Evolutionary conservation across 768 basidiomycete genomes (phyloP).

Genomic region (Hysterangium stoloniferum): DNA sequence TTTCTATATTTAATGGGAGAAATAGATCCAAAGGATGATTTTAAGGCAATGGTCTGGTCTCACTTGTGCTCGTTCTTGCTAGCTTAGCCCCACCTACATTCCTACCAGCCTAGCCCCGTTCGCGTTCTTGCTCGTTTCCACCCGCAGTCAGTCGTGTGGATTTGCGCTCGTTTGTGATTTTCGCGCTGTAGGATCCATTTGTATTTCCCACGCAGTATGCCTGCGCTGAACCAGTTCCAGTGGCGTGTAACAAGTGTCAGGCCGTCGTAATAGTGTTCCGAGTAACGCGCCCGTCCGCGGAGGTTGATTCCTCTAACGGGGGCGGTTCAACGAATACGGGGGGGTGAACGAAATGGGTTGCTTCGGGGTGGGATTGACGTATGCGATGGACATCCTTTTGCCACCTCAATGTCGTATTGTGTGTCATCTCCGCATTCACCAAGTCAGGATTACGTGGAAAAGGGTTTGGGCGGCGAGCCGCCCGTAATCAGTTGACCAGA

Average conservation of each 20-base stretch:
- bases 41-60: too few relatives aligned
- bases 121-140: too few relatives aligned
- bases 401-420: constrained; percentile 67
- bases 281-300: constrained; percentile 63
- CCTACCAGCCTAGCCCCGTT: too few relatives aligned
- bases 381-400: constrained; percentile 61
- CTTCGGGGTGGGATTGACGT: constrained; percentile 59
- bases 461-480: constrained; percentile 84
- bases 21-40: too few relatives aligned
- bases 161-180: too few relatives aligned
- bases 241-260: constrained; percentile 87
- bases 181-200: too few relatives aligned
- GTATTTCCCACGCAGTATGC: constrained; percentile 85
- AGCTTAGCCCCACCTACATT: too few relatives aligned
- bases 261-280: constrained; percentile 92
- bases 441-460: constrained; percentile 80
- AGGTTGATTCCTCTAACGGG: constrained; percentile 43
- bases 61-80: too few relatives aligned
- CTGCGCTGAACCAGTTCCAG: constrained; percentile 94
- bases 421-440: constrained; percentile 49
- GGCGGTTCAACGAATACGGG: constrained; percentile 86
- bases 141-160: too few relatives aligned
- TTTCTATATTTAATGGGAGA: too few relatives aligned
- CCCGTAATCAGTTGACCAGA: constrained; percentile 94
- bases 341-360: constrained; percentile 85